Evolutionary conservation across 2,329 filamentous ascomycete genomes (phyloP), one percentile per base, ranked within the genome.

Genomic region (Clonostachys sp.): DNA sequence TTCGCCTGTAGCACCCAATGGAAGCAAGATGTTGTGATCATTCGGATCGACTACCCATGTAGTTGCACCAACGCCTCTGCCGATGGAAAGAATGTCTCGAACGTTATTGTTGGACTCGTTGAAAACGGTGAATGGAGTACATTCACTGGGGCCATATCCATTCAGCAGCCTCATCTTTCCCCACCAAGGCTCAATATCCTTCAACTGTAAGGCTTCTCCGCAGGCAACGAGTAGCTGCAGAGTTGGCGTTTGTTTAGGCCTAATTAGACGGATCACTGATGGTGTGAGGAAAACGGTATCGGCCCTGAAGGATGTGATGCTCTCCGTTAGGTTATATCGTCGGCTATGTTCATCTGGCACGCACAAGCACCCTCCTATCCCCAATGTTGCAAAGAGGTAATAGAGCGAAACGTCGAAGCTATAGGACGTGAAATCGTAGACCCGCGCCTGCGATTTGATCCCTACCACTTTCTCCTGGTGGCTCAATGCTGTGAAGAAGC

Each of bases 181-280:
- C 30, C 30, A 35, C 46, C 47, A 46, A 12, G 34, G 40, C 39
- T 44, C 61, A 35, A 67, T 67, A 17, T 51, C 48, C 18, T 51
- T 34, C 33, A 45, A 42, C 10, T 45, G 44, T 1, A 96, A 70
- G 45, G 88, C 83, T 62, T 96, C 91, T 3, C 91, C 91, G 8
- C 91, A 91, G 0, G 91, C 95, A 53, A 96, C 95, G 61, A 96
- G 96, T 0, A 78, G 78, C 53, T 86, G 89, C 2, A 96, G 72
- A 34, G 78, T 86, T 3, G 91, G 91, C 0, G 91, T 87, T 41
- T 95, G 87, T 33, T 88, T 76, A 0, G 91, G 91, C 49, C 85
- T 83, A 1, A 94, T 67, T 10, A 95, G 71, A 7, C 87, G 79
- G 3, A 91, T 91, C 14, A 96, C 71, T 61, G 89, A 95, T 0